Evolutionary conservation across 441 rosid species (phyloP), one percentile per base, ranked within the genome.

Genomic region (Caryocar brasiliense): DNA sequence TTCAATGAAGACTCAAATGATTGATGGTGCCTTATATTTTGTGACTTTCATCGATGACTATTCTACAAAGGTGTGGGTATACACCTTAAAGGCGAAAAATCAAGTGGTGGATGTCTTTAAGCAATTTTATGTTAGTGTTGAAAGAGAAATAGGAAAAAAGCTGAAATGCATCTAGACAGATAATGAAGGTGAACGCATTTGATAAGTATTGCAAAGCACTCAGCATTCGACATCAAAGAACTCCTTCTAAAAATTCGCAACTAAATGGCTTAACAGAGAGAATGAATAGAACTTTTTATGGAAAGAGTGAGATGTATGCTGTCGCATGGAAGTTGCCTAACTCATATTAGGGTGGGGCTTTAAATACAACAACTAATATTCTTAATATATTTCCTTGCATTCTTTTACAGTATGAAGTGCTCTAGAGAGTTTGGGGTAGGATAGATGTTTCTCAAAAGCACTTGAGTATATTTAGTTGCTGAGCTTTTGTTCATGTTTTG

Each of bases 81-180:
- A 18, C 17, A 21, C n/a, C 12, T 40, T 40, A n/a, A 40, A 21
- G 1, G 3, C n/a, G 17, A 14, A 2, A 21, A 22, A 40, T 14
- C 22, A 40, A 14, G 44, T 40, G 26, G 22, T 39, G 4, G 25
- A 23, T 39, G 43, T 26, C 28, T 50, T 50, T 39, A 50, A 50
- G 32, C 32, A 35, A 12, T 40, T 40, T 19, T 0, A 40, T 2
- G 44, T 22, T 18, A 13, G 0, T 5, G 44, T 19, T 40, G 11
- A 40, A 18, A 40, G 20, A 21, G 4, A 40, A 40, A 14, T 2
- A 13, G 44, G 44, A 40, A 40, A 21, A 12, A 40, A 40, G 13
- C 12, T 39, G 23, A 40, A 19, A 40, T 40, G 22, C 22, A 40
- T 40, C 9, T 2, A n/a, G 7, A 19, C 25, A 14, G 5, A 40